Conservation (phyloP, 805 yeast species). For the Candida ficus region DNA sequence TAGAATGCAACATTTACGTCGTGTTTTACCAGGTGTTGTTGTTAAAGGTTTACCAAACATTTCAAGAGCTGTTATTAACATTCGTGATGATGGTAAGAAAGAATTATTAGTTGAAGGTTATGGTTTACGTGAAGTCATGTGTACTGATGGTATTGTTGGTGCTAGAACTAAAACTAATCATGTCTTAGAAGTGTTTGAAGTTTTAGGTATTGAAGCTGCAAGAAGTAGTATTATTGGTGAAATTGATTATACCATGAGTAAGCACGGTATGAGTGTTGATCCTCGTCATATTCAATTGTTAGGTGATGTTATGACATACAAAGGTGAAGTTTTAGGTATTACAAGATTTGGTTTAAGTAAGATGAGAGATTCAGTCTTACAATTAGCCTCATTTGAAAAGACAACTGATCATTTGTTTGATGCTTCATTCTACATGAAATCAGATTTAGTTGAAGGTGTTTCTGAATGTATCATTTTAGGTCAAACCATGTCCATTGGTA, state of each 20-base stretch:
- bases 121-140: slow-evolving; percentile 93
- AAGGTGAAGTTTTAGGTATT: slow-evolving; percentile 97
- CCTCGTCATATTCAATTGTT: slow-evolving; percentile 97
- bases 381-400: slow-evolving; percentile 94
- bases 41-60: slow-evolving; percentile 92
- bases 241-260: slow-evolving; percentile 96
- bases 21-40: slow-evolving; percentile 80
- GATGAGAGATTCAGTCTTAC: slow-evolving; percentile 97
- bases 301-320: slow-evolving; percentile 98
- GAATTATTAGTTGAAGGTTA: slow-evolving; percentile 97
- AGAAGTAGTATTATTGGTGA: slow-evolving; percentile 88
- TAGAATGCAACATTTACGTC: slow-evolving; percentile 83
- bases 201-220: slow-evolving; percentile 97
- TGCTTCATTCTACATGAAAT: slow-evolving; percentile 97
- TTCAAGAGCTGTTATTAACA: slow-evolving; percentile 93
- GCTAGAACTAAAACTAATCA: slow-evolving; percentile 86
- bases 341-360: slow-evolving; percentile 97
- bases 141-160: slow-evolving; percentile 94
- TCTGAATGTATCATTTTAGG: slow-evolving; percentile 97
- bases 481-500: slow-evolving; percentile 96
- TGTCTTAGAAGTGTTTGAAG: slow-evolving; percentile 81
- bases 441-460: slow-evolving; percentile 94
- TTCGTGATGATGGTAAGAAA: slow-evolving; percentile 77
- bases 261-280: slow-evolving; percentile 99
- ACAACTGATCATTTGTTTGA: slow-evolving; percentile 98